Evolutionary conservation across 2,329 filamentous ascomycete species (phyloP), one percentile per base, ranked within the genome.

Genomic region (Aspergillus udagawae): DNA sequence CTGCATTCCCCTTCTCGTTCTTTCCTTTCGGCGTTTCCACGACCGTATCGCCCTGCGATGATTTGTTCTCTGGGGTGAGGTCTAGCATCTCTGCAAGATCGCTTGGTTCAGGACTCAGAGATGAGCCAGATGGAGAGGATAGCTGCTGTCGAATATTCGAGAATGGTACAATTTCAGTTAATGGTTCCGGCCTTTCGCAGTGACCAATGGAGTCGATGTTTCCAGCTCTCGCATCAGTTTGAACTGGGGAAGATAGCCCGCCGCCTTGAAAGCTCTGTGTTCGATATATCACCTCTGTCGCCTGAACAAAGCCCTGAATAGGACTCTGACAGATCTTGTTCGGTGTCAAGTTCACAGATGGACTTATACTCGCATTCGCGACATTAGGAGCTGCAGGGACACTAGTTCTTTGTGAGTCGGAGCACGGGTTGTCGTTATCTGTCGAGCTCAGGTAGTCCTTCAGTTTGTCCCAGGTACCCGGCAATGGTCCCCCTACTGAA

Each of bases 31-130:
- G n/a, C 21, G 5, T 45, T 41, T 53, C 51, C 14, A 38, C 20
- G 2, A 41, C n/a, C 32, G 42, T 21, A 23, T 17, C 50, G 8
- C 53, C 55, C 9, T 48, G 53, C 8, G 44, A 23, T 8, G 29
- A 38, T 12, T 49, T 12, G 20, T 62, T 59, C 27, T 66, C 63
- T 1, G 63, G 59, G 2, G 61, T 64, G 7, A 67, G 63, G 35
- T 66, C 64, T 23, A 74, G 61, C 48, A 73, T 61, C 53, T 62
- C 64, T 20, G 65, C 65, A 44, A 74, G 63, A n/a, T 73, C 69
- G 38, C 57, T 63, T 1, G 64, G 51, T 21, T 68, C 66, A 20
- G 63, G 62, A 10, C 61, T 65, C 2, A 62, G 56, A 5, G 61
- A 62, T 7, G 53, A 51, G 12, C 49, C 59, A 45, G 57, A 56